A percentile compares a stretch with the other conserved stretches of the same genome.
Evolutionary conservation across 257 asterid genomes (phyloP).

Genomic region (Salvia miltiorrhiza): DNA sequence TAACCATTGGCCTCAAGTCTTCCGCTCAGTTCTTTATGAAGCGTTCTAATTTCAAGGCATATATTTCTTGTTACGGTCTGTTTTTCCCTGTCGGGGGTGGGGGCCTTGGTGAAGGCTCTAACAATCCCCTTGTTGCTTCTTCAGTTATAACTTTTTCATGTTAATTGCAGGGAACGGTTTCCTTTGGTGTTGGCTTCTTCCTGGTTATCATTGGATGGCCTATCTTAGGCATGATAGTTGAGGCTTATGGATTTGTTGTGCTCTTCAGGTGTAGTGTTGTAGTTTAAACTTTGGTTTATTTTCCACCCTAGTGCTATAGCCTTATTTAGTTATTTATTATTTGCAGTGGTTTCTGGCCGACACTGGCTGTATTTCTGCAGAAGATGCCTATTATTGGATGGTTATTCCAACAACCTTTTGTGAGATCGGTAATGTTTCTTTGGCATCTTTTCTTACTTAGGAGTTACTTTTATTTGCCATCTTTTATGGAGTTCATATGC

Average conservation of each 20-base stretch:
- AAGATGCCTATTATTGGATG: slow-evolving; percentile 92
- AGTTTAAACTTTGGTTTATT: slow-evolving; percentile 2
- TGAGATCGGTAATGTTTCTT: slow-evolving; percentile 75
- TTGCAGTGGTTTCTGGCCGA: slow-evolving; percentile 99
- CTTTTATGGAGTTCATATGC: neutral
- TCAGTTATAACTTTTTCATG: slow-evolving; percentile 15
- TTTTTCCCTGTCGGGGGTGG: neutral
- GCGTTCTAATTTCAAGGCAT: slow-evolving; percentile 83
- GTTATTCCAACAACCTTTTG: slow-evolving; percentile 86
- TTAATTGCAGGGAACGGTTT: slow-evolving; percentile 63
- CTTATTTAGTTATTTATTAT: slow-evolving; percentile 10
- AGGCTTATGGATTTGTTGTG: slow-evolving; percentile 88
- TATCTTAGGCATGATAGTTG: slow-evolving; percentile 87
- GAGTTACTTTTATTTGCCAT: neutral
- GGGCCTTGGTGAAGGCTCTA: neutral
- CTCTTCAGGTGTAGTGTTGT: slow-evolving; percentile 72
- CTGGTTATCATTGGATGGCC: slow-evolving; percentile 95
- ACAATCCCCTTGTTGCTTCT: neutral
- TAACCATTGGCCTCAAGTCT: slow-evolving; percentile 87
- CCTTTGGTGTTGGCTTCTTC: slow-evolving; percentile 81
- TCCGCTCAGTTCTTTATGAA: slow-evolving; percentile 88
- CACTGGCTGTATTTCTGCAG: slow-evolving; percentile 84
- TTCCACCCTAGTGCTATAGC: slow-evolving; percentile 17
- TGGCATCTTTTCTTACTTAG: neutral
- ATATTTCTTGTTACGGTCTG: neutral